These are phyloP conservation scores for Citrus mangshanensis DNA, from an alignment of 345 rosid genomes.

Conservation along the genomic window DNA sequence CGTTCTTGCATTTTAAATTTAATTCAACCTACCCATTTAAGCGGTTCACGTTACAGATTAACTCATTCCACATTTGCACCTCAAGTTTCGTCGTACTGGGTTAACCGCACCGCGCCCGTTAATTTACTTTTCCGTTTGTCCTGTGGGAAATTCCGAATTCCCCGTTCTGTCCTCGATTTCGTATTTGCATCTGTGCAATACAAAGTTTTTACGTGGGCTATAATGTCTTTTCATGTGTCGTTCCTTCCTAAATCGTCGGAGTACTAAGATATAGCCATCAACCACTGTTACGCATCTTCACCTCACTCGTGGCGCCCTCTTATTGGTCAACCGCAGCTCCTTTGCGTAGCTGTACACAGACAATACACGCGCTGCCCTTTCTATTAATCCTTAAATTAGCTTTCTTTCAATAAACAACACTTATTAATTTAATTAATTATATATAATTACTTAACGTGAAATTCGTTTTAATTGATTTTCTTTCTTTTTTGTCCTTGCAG, in stretches of 20 bases:
- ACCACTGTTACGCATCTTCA: background rate
- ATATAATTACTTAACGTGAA: background rate
- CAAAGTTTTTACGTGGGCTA: background rate
- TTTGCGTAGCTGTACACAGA: no score
- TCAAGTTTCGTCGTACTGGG: background rate
- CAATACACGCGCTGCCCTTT: background rate
- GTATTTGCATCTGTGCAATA: background rate
- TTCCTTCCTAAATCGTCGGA: background rate
- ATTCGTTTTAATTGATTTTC: background rate
- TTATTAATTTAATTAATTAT: background rate
- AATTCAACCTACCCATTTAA: background rate
- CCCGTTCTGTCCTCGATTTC: background rate
- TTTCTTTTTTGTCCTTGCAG: background rate
- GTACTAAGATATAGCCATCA: background rate
- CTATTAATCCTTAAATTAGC: background rate
- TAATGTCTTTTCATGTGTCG: background rate
- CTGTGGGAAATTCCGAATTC: background rate
- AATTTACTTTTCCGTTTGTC: no score
- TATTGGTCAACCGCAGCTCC: no score
- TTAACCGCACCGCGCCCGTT: no score
- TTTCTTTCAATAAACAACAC: background rate
- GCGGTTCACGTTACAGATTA: background rate
- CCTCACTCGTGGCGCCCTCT: background rate
- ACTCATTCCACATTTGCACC: no score
- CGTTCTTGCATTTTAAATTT: background rate